Percentiles rank a stretch among this genome's conserved stretches.
Evolutionary conservation across 306 rosid genomes (phyloP).

Genomic region (Vigna nakashimae): DNA sequence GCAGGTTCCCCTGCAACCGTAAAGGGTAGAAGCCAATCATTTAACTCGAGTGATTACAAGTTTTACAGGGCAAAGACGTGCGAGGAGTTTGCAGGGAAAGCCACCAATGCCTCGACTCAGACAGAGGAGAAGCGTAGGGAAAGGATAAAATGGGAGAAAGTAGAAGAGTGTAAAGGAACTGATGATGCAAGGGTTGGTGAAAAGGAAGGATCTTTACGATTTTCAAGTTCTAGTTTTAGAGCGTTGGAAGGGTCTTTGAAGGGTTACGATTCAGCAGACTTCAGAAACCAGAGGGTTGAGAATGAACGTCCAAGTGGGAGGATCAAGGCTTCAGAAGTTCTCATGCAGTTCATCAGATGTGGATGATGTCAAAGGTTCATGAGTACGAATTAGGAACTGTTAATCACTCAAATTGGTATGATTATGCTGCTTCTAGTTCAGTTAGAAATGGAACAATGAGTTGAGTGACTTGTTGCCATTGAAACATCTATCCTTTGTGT

Average conservation of each 20-base stretch:
- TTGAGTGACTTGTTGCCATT: background rate
- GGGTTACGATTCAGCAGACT: slow-evolving; percentile 41
- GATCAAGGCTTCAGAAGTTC: slow-evolving; percentile 59
- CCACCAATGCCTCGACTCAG: slow-evolving; percentile 59
- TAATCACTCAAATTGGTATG: background rate
- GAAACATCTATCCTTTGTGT: slow-evolving; percentile 12
- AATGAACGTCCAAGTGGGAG: slow-evolving; percentile 58
- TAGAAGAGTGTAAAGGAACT: slow-evolving; percentile 41
- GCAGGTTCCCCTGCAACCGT: slow-evolving; percentile 39
- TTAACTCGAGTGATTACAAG: slow-evolving; percentile 44
- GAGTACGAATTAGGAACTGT: background rate
- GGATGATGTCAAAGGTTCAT: slow-evolving; percentile 35
- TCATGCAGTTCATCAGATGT: slow-evolving; percentile 69
- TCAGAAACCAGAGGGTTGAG: slow-evolving; percentile 50
- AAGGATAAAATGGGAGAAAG: slow-evolving; percentile 39
- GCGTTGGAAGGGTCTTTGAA: slow-evolving; percentile 33
- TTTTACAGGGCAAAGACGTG: slow-evolving; percentile 51
- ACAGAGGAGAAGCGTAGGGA: slow-evolving; percentile 52
- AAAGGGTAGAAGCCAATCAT: slow-evolving; percentile 45
- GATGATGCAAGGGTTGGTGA: slow-evolving; percentile 26
- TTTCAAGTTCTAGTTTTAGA: slow-evolving; percentile 43
- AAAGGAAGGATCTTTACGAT: slow-evolving; percentile 35
- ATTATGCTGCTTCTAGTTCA: slow-evolving; percentile 13
- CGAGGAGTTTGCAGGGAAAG: slow-evolving; percentile 45
- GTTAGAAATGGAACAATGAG: slow-evolving; percentile 21